Percentiles rank a stretch among this genome's conserved stretches.
phyloP scores from a whole-genome alignment of 2,329 filamentous ascomycete genomes.

The Tolypocladium inflatum region DNA sequence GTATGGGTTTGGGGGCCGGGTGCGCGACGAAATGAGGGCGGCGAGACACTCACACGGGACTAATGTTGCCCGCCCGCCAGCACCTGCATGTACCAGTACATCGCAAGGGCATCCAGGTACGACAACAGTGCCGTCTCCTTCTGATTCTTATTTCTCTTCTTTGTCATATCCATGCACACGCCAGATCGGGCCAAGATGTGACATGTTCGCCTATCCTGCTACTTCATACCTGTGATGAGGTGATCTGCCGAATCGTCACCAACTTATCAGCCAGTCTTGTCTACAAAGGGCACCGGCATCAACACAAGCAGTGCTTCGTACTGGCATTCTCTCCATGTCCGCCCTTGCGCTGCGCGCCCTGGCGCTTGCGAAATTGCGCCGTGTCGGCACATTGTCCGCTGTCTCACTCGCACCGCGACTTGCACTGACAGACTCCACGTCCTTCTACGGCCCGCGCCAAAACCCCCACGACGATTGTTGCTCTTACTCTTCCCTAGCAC shows the following conservation, averaged over 20 bases:
- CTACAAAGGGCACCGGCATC: not conserved
- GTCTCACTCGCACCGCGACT: not conserved
- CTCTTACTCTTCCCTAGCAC: not conserved
- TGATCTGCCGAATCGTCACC: not conserved
- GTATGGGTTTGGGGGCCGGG: not conserved
- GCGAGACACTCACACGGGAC: not conserved
- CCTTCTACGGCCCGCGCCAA: not conserved
- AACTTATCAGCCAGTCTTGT: not conserved
- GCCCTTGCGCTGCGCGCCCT: not conserved
- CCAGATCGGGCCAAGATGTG: not conserved
- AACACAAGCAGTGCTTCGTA: not conserved
- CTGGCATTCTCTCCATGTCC: not conserved
- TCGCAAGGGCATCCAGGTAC: not conserved
- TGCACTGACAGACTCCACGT: not conserved
- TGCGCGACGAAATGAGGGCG: not conserved
- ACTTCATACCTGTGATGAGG: not conserved
- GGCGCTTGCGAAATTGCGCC: not conserved
- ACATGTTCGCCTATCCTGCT: not conserved
- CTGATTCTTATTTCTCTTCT: not conserved
- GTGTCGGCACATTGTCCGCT: not conserved
- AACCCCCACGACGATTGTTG: not conserved
- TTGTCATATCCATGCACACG: not conserved
- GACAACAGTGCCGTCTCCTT: not conserved
- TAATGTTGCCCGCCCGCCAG: not conserved
- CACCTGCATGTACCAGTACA: not conserved